Percentiles rank a stretch among this genome's conserved stretches.
Evolutionary conservation across 192 early-diverging fungal genomes (phyloP).

Genomic region (Ambispora gerdemannii): DNA sequence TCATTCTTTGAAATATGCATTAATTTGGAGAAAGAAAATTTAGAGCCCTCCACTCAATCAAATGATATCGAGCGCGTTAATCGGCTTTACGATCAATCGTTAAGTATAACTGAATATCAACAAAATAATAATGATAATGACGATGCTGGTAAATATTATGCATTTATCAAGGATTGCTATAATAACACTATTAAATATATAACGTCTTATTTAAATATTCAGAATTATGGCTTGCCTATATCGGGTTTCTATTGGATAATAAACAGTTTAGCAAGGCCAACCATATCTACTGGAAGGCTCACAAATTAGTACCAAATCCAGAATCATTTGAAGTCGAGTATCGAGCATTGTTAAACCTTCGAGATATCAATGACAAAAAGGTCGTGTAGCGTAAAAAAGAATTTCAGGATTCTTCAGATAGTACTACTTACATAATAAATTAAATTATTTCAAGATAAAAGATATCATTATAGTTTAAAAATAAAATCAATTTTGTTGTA

Average conservation of each 20-base stretch:
- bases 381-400: too few species aligned
- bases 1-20: slow-evolving; percentile 20
- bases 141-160: not conserved
- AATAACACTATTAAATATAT: not conserved
- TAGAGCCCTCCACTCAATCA: not conserved
- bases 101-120: too few species aligned
- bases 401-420: too few species aligned
- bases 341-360: slow-evolving; percentile 8
- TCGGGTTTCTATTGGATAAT: not conserved
- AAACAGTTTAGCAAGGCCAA: not conserved
- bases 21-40: slow-evolving; percentile 4
- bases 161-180: not conserved
- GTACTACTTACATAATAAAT: too few species aligned
- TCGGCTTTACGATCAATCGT: slow-evolving; percentile 10
- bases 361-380: too few species aligned
- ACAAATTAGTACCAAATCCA: not conserved
- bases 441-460: too few species aligned
- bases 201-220: not conserved
- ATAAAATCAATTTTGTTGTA: too few species aligned
- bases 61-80: not conserved
- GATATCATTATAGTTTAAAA: too few species aligned
- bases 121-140: too few species aligned
- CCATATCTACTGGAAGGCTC: slow-evolving; percentile 5
- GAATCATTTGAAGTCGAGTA: slow-evolving; percentile 5
- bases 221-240: slow-evolving; percentile 18